A percentile compares a stretch with the other conserved stretches of the same genome.
Conservation (phyloP, 306 rosid genomes). For the Sesbania bispinosa region DNA sequence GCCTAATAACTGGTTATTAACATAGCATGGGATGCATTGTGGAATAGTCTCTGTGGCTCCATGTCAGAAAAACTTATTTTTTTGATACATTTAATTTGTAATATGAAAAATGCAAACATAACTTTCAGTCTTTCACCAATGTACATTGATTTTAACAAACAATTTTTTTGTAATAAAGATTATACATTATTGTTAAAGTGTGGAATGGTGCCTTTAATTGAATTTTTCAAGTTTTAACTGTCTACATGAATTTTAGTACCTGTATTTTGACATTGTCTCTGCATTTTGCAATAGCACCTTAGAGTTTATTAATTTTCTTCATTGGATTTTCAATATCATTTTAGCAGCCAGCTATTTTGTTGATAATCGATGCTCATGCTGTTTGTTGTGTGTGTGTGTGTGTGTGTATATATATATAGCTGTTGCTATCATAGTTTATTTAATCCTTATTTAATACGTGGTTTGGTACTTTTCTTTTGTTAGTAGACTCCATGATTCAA, state of each 20-base stretch:
- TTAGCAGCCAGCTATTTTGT: background rate
- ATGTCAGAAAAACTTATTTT: background rate
- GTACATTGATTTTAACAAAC: background rate
- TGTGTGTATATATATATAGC: too few relatives aligned
- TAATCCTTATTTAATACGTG: background rate
- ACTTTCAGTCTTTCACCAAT: background rate
- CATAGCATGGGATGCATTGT: background rate
- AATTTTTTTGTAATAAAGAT: background rate
- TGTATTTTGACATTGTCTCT: background rate
- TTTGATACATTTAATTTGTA: background rate
- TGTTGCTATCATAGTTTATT: background rate
- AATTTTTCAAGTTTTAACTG: background rate
- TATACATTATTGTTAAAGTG: background rate
- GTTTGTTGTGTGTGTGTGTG: background rate
- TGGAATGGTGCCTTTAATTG: background rate
- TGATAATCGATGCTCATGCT: background rate
- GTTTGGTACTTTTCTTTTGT: background rate
- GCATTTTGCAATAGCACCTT: background rate
- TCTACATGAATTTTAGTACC: background rate
- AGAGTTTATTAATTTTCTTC: background rate
- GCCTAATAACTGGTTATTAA: background rate
- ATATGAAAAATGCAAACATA: background rate
- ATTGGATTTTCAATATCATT: background rate
- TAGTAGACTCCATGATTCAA: slow-evolving; percentile 4
- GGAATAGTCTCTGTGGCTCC: background rate